Base-by-base conservation (phyloP, 2,329 filamentous ascomycete species). In the Didymella sp. region DNA sequence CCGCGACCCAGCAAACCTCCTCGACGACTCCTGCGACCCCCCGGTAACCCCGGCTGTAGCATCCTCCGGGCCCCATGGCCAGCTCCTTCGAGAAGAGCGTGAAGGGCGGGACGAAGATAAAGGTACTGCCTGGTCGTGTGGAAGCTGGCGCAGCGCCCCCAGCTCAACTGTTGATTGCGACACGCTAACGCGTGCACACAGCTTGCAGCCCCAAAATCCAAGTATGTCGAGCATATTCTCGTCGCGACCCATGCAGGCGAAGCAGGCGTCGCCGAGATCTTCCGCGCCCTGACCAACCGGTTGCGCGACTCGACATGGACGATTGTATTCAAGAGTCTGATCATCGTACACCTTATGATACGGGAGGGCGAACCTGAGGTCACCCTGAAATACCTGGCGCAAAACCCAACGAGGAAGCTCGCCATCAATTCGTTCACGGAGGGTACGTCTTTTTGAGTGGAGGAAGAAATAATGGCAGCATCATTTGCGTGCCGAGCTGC, bases 151-250 rank as follows among this genome's bases (percentile, higher is more conserved):
- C 49, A 22, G 28, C 49, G 25, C 19, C 35, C 24, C 19, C 37
- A 27, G 31, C 43, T 28, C 43, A 17, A 15, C 40, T 27, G 30
- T 44, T 57, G 40, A 56, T 66, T 64, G 68, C 62, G 37, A 51
- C 42, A 24, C 25, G 45, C 68, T 68, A 56, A 69, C 58, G 51
- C 41, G 46, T 33, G 28, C 40, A 22, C 56, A 45, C 72, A 96
- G 91, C 90, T 93, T 79, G 95, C 95, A 66, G 91, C 95, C 61
- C 95, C 95, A 48, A 99, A 99, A 81, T 95, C 94, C 54, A 99
- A 99, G 80, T 99, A 98, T 81, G 96, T 99, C 81, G 95, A 99
- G 78, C 92, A 97, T 75, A 97, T 99, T 73, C 85, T 99, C 55
- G 85, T 97, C 66, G 94, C 95, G 62, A 99, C 95, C 33, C 92